phyloP scores from a whole-genome alignment of 306 rosid genomes.

The Prinsepia uniflora region DNA sequence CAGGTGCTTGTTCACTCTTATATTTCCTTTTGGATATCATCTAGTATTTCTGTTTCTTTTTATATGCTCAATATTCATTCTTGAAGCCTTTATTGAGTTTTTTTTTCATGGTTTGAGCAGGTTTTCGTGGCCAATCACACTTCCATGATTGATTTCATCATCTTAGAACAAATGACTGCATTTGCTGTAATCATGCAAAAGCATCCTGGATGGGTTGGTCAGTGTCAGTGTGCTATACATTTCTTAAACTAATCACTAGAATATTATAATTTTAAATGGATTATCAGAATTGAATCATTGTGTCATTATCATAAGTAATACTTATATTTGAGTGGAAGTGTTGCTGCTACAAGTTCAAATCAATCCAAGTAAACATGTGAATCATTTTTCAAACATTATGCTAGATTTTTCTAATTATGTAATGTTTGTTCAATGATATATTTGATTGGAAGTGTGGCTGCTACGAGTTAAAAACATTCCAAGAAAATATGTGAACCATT shows the following conservation, averaged over 20 bases:
- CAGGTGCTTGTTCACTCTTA: slow-evolving; percentile 45
- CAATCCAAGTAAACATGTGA: too few relatives aligned
- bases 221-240: slow-evolving; percentile 27
- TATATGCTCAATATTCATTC: slow-evolving; percentile 12
- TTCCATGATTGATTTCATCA: slow-evolving; percentile 94
- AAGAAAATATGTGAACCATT: too few relatives aligned
- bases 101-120: slow-evolving; percentile 40
- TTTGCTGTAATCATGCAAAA: slow-evolving; percentile 99
- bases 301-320: not conserved
- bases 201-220: slow-evolving; percentile 99
- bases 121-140: slow-evolving; percentile 97
- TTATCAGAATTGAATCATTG: not conserved
- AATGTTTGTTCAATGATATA: not conserved
- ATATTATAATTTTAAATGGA: not conserved
- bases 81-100: slow-evolving; percentile 14
- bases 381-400: not conserved
- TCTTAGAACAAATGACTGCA: slow-evolving; percentile 97
- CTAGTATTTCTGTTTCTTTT: slow-evolving; percentile 10
- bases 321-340: not conserved
- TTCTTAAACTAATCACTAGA: not conserved
- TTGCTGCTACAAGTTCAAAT: slow-evolving; percentile 1
- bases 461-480: not conserved
- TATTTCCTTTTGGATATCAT: slow-evolving; percentile 3
- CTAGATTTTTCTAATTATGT: not conserved
- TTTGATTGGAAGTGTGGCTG: not conserved